Percentiles rank a stretch among this genome's conserved stretches.
Conservation (phyloP, 2,329 filamentous ascomycete species). For the Ilyonectria mors-panacis region DNA sequence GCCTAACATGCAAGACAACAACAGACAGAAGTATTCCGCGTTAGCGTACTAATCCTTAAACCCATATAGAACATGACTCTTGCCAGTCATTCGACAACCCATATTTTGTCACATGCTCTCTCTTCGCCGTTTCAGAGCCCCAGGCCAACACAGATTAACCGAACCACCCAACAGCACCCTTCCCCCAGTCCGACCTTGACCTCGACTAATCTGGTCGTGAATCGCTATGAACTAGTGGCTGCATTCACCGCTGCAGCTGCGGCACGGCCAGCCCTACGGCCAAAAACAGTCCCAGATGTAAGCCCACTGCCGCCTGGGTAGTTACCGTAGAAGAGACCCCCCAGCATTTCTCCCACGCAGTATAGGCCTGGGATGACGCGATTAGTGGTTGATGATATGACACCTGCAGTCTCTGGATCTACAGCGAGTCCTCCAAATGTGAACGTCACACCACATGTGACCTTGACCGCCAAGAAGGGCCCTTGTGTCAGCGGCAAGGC, state of each 20-base stretch:
- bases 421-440: constrained; percentile 76
- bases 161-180: too few species aligned
- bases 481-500: constrained; percentile 69
- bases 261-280: constrained; percentile 56
- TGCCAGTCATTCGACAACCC: too few species aligned
- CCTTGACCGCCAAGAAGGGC: constrained; percentile 75
- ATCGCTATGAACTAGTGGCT: not conserved
- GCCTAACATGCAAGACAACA: too few species aligned
- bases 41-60: too few species aligned
- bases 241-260: constrained; percentile 44
- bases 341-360: constrained; percentile 77
- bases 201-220: too few species aligned
- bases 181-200: too few species aligned
- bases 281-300: constrained; percentile 71
- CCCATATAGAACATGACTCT: too few species aligned
- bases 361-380: constrained; percentile 69
- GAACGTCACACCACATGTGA: constrained; percentile 77
- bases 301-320: constrained; percentile 75
- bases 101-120: too few species aligned
- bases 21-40: too few species aligned
- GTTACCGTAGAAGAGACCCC: constrained; percentile 74
- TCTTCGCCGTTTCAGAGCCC: too few species aligned
- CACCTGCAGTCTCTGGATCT: constrained; percentile 64
- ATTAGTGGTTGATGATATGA: constrained; percentile 64
- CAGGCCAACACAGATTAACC: too few species aligned